Conservation (phyloP, 805 yeast species). For the Hanseniaspora lachancei region DNA sequence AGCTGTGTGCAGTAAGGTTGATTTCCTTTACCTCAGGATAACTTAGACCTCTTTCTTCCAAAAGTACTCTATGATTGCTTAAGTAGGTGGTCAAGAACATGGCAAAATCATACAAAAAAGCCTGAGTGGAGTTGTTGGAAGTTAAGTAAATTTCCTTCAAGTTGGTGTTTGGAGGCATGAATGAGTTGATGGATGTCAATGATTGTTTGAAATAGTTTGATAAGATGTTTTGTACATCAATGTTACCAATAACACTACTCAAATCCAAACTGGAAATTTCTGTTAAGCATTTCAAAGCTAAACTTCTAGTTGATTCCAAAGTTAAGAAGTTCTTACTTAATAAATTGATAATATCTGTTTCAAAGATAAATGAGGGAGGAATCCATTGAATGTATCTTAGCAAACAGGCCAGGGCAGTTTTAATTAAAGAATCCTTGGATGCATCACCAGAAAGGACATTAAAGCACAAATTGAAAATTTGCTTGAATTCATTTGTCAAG, state of each 20-base stretch:
- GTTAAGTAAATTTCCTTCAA: slow-evolving; percentile 56
- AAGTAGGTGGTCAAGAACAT: slow-evolving; percentile 81
- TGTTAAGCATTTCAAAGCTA: slow-evolving; percentile 81
- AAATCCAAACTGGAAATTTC: slow-evolving; percentile 59
- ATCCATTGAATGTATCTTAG: slow-evolving; percentile 88
- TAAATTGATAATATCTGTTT: slow-evolving; percentile 63
- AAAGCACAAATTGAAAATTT: slow-evolving; percentile 82
- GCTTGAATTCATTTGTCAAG: slow-evolving; percentile 82
- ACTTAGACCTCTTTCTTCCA: slow-evolving; percentile 35
- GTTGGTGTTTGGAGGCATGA: slow-evolving; percentile 60
- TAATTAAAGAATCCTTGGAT: slow-evolving; percentile 61
- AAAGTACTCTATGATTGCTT: slow-evolving; percentile 51
- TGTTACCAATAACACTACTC: slow-evolving; percentile 28
- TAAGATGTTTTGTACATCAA: slow-evolving; percentile 34
- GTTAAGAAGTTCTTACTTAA: slow-evolving; percentile 64
- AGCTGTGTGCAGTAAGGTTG: slow-evolving; percentile 59
- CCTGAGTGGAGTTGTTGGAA: slow-evolving; percentile 77
- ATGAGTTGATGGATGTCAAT: slow-evolving; percentile 50
- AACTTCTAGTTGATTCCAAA: slow-evolving; percentile 67
- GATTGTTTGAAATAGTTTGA: slow-evolving; percentile 57
- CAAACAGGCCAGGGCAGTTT: slow-evolving; percentile 71
- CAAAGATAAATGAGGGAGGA: slow-evolving; percentile 78
- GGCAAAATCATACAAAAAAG: slow-evolving; percentile 87
- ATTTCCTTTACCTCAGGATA: slow-evolving; percentile 32
- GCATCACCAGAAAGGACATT: slow-evolving; percentile 83